Percentiles rank a stretch among this genome's conserved stretches.
Conservation (phyloP, 2,329 filamentous ascomycete species). For the Claviceps pazoutovae region DNA sequence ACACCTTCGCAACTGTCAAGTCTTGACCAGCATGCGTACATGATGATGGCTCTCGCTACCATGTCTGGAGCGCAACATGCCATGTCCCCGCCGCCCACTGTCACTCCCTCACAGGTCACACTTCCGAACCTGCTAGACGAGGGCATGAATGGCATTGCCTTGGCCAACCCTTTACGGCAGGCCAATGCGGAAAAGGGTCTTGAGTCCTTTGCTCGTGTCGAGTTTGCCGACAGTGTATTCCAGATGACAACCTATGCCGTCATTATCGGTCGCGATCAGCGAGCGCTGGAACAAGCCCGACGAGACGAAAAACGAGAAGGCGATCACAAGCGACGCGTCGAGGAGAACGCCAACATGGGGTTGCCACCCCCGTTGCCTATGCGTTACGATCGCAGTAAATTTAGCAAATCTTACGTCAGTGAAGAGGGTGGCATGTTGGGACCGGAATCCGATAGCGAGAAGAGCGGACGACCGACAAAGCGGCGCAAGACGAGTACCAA, state of each 20-base stretch:
- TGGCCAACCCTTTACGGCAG: conserved; percentile 21
- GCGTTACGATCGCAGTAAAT: conserved; percentile 37
- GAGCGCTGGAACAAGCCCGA: conserved; percentile 40
- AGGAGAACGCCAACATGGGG: conserved; percentile 33
- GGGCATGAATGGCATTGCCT: conserved; percentile 14
- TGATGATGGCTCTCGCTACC: conserved; percentile 31
- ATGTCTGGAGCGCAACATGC: conserved; percentile 22
- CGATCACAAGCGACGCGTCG: conserved; percentile 28
- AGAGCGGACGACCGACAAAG: conserved; percentile 30
- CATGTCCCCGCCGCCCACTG: conserved; percentile 29
- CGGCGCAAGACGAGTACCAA: conserved; percentile 32
- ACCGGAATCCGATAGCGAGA: conserved; percentile 44
- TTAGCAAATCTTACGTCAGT: conserved; percentile 52
- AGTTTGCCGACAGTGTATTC: conserved; percentile 63
- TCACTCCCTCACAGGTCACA: conserved; percentile 32
- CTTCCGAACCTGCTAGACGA: conserved; percentile 24
- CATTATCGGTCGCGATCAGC: conserved; percentile 57
- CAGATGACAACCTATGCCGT: conserved; percentile 66
- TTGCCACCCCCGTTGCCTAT: conserved; percentile 38
- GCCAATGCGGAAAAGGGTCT: conserved; percentile 27
- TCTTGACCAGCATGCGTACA: conserved; percentile 25
- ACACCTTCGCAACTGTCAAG: conserved; percentile 18
- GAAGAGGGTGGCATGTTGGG: conserved; percentile 57
- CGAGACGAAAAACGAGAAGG: conserved; percentile 35
- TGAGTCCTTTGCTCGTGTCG: conserved; percentile 46